phyloP scores from a whole-genome alignment of 164 flowering plant species.

The Dillenia suffruticosa region DNA sequence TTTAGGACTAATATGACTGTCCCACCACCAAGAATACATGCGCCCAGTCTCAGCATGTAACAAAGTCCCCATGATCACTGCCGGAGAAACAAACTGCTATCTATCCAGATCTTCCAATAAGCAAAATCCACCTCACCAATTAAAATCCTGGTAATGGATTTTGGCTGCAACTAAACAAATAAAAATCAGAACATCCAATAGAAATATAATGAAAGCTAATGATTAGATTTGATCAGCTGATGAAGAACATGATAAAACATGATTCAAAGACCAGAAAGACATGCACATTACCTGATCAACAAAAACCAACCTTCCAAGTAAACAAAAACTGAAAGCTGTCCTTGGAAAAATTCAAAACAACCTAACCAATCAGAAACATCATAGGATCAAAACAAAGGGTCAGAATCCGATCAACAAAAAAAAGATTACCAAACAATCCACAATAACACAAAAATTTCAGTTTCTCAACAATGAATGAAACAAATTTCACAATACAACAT shows the following conservation, averaged over 20 bases:
- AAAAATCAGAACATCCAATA: conserved; percentile 2
- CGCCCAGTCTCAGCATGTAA: conserved; percentile 41
- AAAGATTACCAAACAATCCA: neutral
- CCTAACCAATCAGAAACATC: conserved; percentile 20
- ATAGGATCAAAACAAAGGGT: neutral
- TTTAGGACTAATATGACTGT: conserved; percentile 93
- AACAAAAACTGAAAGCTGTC: neutral
- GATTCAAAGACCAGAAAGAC: neutral
- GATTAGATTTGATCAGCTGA: neutral
- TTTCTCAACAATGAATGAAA: conserved; percentile 2
- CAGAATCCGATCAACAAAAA: neutral
- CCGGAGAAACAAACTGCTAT: conserved; percentile 20
- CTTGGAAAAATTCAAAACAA: conserved; percentile 5
- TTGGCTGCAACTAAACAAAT: conserved; percentile 29
- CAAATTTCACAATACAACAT: neutral
- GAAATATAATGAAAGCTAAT: conserved; percentile 1
- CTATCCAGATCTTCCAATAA: conserved; percentile 18
- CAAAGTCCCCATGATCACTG: conserved; percentile 49
- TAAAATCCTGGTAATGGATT: conserved; percentile 13
- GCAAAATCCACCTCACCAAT: conserved; percentile 39
- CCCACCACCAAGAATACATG: conserved; percentile 98
- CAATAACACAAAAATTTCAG: neutral
- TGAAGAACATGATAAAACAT: neutral
- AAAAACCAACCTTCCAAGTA: conserved; percentile 3
- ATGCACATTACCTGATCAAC: conserved; percentile 11